Base-by-base conservation (phyloP, 192 early-diverging fungal species). In the Coemansia sp. region DNA sequence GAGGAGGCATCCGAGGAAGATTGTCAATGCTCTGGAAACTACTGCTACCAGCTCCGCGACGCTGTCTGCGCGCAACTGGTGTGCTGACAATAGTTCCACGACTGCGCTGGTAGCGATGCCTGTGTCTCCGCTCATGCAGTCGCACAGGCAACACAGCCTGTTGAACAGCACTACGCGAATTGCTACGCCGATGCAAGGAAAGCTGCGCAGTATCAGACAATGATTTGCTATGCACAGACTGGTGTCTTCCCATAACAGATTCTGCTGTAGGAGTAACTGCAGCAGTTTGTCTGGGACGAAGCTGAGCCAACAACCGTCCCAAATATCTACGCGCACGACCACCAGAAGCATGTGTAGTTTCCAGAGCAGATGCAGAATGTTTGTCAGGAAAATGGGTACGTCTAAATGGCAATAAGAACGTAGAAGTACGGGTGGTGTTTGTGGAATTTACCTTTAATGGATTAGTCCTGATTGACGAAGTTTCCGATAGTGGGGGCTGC, bases 381-480 rank as follows among this genome's bases (percentile, higher is more conserved):
- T 1, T 46, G 9, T 1, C 39, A 17, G 39, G 39, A 3, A 17
- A 17, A 7, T 14, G 33, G 29, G 33, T 19, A 11, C 57, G 57
- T 19, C 29, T 22, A 58, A 58, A 58, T 6, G 39, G 39, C 2
- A 14, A 46, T 14, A 46, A 46, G 39, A 46, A 46, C 8, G 3
- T 46, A 14, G 8, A 14, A 46, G 39, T 2, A 14, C 39, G 39
- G 2, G 39, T 17, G 17, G 5, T 46, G 39, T 17, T 2, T 46
- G 17, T 46, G 39, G 39, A 46, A 63, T 52, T 57, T 62, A 55
- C 59, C 59, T 68, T 68, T 61, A 62, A 39, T 51, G 60, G 39
- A 25, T 62, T 62, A 39, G 60, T 25, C 60, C 46, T n/a, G 7
- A 27, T 20, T 30, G 62, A 27, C 4, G 27, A 11, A 27, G 10